These are phyloP conservation scores for Penicillium silybi DNA, from an alignment of 495 filamentous ascomycete species.

Conservation along the genomic window DNA sequence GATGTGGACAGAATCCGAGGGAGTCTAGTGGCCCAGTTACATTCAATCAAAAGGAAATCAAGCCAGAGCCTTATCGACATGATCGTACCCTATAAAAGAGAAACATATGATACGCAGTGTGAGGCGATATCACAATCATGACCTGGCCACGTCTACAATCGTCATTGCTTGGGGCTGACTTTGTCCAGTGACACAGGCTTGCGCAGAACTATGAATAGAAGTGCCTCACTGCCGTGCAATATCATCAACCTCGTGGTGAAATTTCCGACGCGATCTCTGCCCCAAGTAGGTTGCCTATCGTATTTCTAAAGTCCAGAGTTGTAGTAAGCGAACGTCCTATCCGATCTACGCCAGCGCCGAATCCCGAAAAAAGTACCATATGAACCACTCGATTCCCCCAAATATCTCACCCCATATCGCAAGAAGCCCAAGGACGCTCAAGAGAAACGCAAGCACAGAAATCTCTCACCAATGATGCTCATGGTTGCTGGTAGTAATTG, in stretches of 20 bases:
- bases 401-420: too few relatives aligned
- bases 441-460: too few relatives aligned
- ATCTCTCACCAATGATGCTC: too few relatives aligned
- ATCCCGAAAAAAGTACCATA: too few relatives aligned
- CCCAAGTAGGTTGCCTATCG: neutral
- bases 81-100: neutral
- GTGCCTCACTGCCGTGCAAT: neutral
- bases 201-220: slow-evolving; percentile 6
- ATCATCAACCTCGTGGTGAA: neutral
- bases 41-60: neutral
- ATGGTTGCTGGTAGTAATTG: too few relatives aligned
- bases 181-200: neutral
- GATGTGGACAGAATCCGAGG: neutral
- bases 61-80: neutral
- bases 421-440: too few relatives aligned
- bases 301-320: neutral
- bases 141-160: neutral
- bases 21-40: neutral
- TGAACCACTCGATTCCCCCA: too few relatives aligned
- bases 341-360: too few relatives aligned
- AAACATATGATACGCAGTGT: slow-evolving; percentile 5
- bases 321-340: neutral
- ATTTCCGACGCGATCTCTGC: neutral
- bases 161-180: neutral
- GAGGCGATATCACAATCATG: neutral